These are phyloP conservation scores for Botrytis squamosa DNA, from an alignment of 2,329 filamentous ascomycete species.

Conservation along the genomic window DNA sequence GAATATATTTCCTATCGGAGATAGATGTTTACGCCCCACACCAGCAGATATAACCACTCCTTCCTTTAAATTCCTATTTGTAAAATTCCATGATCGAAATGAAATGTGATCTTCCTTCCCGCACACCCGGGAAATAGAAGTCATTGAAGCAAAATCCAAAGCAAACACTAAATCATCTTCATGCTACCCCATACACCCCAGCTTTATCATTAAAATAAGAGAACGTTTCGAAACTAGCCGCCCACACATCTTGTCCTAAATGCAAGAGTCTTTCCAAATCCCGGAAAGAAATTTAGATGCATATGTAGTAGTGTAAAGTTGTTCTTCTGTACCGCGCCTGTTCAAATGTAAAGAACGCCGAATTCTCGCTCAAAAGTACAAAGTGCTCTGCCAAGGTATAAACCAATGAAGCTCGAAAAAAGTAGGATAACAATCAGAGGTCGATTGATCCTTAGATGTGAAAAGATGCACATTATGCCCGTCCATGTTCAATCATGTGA, in stretches of 20 bases:
- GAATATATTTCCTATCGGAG: constrained; percentile 5
- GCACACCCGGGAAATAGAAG: constrained; percentile 14
- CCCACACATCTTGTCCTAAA: constrained; percentile 20
- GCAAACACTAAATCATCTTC: constrained; percentile 21
- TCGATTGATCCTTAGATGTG: constrained; percentile 19
- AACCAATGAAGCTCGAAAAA: constrained; percentile 24
- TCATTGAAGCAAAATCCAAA: constrained; percentile 23
- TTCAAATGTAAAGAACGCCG: constrained; percentile 20
- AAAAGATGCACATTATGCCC: constrained; percentile 35
- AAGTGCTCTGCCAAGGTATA: constrained; percentile 26
- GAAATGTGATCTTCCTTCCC: constrained; percentile 23
- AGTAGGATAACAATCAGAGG: constrained; percentile 25
- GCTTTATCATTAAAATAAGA: constrained; percentile 25
- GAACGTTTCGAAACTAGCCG: constrained; percentile 20
- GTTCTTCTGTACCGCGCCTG: constrained; percentile 17
- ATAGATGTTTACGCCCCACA: constrained; percentile 19
- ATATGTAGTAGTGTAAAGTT: constrained; percentile 24
- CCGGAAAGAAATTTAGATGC: constrained; percentile 27
- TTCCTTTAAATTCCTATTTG: constrained; percentile 16
- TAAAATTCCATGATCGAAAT: constrained; percentile 19
- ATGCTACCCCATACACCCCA: constrained; percentile 17
- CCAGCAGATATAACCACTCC: constrained; percentile 18
- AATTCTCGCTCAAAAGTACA: constrained; percentile 32
- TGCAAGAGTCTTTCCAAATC: constrained; percentile 24
- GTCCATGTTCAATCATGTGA: constrained; percentile 31